These are phyloP conservation scores for Tulasnella sp. DNA, from an alignment of 768 basidiomycete species.

Conservation along the genomic window DNA sequence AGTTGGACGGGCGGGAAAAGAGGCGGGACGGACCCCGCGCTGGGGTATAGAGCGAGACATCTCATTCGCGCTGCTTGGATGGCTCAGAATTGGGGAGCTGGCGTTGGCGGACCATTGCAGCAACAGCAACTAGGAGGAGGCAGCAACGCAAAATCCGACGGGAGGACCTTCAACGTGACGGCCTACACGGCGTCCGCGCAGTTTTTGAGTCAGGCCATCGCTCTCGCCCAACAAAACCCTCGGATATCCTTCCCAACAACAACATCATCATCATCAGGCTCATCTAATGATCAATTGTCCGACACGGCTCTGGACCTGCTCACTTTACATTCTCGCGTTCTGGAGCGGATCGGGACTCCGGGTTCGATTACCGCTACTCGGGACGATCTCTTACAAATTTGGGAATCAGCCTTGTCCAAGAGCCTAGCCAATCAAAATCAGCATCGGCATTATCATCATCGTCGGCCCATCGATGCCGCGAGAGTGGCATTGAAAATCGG, in stretches of 20 bases:
- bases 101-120: constrained; percentile 27
- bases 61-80: constrained; percentile 69
- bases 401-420: constrained; percentile 41
- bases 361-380: constrained; percentile 53
- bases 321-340: constrained; percentile 49
- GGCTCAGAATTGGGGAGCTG: constrained; percentile 60
- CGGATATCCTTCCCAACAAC: background rate
- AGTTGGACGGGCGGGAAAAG: constrained; percentile 50
- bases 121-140: background rate
- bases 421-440: constrained; percentile 33
- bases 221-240: constrained; percentile 13
- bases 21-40: constrained; percentile 69
- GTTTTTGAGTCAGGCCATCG: constrained; percentile 20
- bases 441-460: too few relatives aligned
- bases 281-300: background rate
- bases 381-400: constrained; percentile 55
- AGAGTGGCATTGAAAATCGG: constrained; percentile 64
- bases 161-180: constrained; percentile 32
- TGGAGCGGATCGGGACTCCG: constrained; percentile 58
- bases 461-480: constrained; percentile 40
- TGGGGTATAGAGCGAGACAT: constrained; percentile 59
- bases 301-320: constrained; percentile 53
- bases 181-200: constrained; percentile 8
- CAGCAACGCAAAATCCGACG: constrained; percentile 37
- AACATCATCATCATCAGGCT: background rate